Percentiles rank a stretch among this genome's conserved stretches.
These are phyloP conservation scores for Cyclaneusma minus DNA, from an alignment of 2,329 filamentous ascomycete species.

Conservation along the genomic window DNA sequence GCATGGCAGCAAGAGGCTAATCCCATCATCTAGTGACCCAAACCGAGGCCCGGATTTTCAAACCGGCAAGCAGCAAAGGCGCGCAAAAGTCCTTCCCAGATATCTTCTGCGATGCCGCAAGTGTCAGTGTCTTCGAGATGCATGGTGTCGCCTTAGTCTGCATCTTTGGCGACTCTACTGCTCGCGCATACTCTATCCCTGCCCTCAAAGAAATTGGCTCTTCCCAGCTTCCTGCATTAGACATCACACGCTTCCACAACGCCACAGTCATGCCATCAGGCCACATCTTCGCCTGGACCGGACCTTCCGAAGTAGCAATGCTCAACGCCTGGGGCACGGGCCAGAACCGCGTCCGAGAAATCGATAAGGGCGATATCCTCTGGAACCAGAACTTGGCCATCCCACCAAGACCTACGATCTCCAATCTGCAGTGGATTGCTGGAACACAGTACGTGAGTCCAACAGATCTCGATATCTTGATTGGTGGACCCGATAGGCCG, in stretches of 20 bases:
- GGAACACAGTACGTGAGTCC: constrained; percentile 85
- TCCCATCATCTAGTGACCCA: constrained; percentile 31
- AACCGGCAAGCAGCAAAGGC: constrained; percentile 72
- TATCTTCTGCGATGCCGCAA: constrained; percentile 63
- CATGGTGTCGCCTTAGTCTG: constrained; percentile 68
- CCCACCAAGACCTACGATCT: constrained; percentile 80
- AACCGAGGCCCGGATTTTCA: constrained; percentile 72
- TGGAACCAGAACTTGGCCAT: constrained; percentile 61
- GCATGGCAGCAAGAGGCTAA: too few relatives aligned
- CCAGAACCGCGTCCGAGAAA: constrained; percentile 39
- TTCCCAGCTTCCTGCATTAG: constrained; percentile 51
- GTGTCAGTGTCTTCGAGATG: constrained; percentile 58
- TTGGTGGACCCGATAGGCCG: constrained; percentile 77
- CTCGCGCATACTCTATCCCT: constrained; percentile 75
- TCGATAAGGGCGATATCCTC: constrained; percentile 67
- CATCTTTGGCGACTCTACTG: constrained; percentile 68
- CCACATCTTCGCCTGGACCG: constrained; percentile 75
- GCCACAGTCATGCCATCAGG: constrained; percentile 62
- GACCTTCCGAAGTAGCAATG: constrained; percentile 71
- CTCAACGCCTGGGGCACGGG: constrained; percentile 76
- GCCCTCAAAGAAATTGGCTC: constrained; percentile 70
- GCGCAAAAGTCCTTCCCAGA: constrained; percentile 83
- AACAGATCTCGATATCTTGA: constrained; percentile 75
- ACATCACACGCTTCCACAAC: constrained; percentile 54
- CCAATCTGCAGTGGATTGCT: constrained; percentile 89